These are phyloP conservation scores for Peronosclerospora sorghi DNA, from an alignment of 352 stramenopile species.

Conservation along the genomic window DNA sequence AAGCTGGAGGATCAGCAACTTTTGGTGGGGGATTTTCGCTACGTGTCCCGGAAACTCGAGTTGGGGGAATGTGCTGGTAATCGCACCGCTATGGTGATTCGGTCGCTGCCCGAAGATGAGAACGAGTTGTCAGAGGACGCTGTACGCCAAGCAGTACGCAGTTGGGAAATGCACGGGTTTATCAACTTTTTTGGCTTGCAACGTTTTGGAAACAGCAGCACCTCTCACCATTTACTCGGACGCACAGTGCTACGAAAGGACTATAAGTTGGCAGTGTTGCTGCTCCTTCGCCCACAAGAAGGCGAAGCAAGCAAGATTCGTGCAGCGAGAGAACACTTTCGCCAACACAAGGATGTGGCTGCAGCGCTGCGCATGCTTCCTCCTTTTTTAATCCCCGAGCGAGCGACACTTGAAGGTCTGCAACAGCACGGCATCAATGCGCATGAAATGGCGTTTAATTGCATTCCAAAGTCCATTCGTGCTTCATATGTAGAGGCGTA, in stretches of 20 bases:
- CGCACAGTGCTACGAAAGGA: conserved; percentile 89
- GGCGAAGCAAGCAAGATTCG: conserved; percentile 76
- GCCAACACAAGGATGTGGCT: conserved; percentile 72
- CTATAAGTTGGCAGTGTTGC: conserved; percentile 86
- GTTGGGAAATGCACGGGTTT: conserved; percentile 77
- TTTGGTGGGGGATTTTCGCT: conserved; percentile 87
- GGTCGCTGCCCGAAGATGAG: conserved; percentile 68
- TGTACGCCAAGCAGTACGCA: conserved; percentile 23
- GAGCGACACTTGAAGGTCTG: conserved; percentile 58
- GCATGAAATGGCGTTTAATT: conserved; percentile 58
- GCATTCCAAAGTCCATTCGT: conserved; percentile 49
- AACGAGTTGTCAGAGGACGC: conserved; percentile 27
- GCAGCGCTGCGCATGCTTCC: conserved; percentile 69
- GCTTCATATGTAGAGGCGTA: conserved; percentile 71
- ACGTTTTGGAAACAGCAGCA: conserved; percentile 85
- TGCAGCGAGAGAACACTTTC: conserved; percentile 66
- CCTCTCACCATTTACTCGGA: conserved; percentile 74
- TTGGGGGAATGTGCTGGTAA: conserved; percentile 88
- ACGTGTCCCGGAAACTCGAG: conserved; percentile 74
- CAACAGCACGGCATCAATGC: conserved; percentile 67
- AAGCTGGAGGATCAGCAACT: conserved; percentile 69
- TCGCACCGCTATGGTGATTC: conserved; percentile 88
- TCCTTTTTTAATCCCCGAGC: conserved; percentile 58
- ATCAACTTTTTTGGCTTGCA: conserved; percentile 97
- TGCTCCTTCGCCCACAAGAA: conserved; percentile 84